phyloP scores from a whole-genome alignment of 2,329 filamentous ascomycete genomes.

The Monilinia fructicola region DNA sequence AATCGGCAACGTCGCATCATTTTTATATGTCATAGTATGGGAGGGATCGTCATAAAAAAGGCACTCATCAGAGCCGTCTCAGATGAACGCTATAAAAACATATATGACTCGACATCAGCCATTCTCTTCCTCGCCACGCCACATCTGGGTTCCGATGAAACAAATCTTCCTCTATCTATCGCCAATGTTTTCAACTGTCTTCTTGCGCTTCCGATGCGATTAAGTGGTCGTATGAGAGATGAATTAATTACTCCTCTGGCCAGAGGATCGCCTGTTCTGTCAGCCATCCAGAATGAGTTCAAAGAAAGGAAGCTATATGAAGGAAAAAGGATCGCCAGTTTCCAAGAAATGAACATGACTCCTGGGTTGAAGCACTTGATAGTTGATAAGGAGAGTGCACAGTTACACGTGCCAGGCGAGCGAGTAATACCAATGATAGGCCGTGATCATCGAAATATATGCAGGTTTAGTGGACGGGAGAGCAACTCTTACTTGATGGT shows the following conservation, averaged over 20 bases:
- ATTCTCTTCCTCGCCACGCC: constrained; percentile 46
- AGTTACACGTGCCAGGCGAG: constrained; percentile 16
- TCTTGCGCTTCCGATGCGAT: not conserved
- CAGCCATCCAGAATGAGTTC: constrained; percentile 28
- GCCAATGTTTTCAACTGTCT: constrained; percentile 8
- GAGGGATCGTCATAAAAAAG: constrained; percentile 31
- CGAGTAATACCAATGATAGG: constrained; percentile 19
- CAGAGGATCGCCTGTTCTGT: constrained; percentile 25
- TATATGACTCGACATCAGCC: constrained; percentile 35
- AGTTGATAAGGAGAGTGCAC: constrained; percentile 23
- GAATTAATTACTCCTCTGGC: constrained; percentile 26
- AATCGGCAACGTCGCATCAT: constrained; percentile 27
- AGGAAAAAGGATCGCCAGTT: not conserved
- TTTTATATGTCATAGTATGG: constrained; percentile 34
- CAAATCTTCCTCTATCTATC: constrained; percentile 13
- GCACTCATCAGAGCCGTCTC: constrained; percentile 24
- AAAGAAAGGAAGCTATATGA: not conserved
- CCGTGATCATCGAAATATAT: constrained; percentile 27
- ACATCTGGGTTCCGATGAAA: constrained; percentile 41
- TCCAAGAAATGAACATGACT: not conserved
- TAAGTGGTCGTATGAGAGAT: not conserved
- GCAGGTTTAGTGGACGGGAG: constrained; percentile 24
- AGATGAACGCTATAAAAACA: constrained; percentile 27
- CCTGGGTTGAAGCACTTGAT: constrained; percentile 6
- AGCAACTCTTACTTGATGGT: constrained; percentile 9